Evolutionary conservation across 345 rosid species (phyloP), one percentile per base, ranked within the genome.

Genomic region (Camelina neglecta): DNA sequence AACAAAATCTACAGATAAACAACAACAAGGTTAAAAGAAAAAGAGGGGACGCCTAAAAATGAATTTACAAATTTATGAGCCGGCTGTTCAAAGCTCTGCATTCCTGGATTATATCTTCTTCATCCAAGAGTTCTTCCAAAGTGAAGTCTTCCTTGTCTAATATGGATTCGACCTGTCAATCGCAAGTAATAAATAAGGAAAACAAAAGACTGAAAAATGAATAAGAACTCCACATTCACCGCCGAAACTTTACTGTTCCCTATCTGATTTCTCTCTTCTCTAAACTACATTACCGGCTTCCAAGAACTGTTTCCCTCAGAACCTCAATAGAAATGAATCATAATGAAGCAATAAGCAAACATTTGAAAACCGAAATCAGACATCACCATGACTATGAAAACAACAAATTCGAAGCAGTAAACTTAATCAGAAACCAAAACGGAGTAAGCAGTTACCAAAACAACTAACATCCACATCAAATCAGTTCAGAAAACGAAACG

Each of bases 31-130:
- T 60, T 29, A 65, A 48, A 33, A 31, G 6, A 57, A 3, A 26
- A n/a, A 20, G 4, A 21, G 45, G 31, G 13, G 64, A 74, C 16
- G 62, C 56, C 73, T 23, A 65, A 75, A 63, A 75, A 56, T 64
- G 83, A 63, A 58, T 86, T 26, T 91, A 96, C 99, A 93, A 96
- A 80, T 91, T 89, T 54, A 96, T 91, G 31, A 96, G 98, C 49
- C 99, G 98, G 67, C 92, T 89, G 85, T 96, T 96, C 74, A 96
- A 84, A 60, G 93, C 98, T 83, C 94, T 96, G 97, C 99, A 96
- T 71, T 96, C 99, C 84, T 96, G 99, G 79, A 96, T 91, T 74
- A 93, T 87, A 72, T 96, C 99, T 87, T 96, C 99, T 83, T 96
- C 99, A 70, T 96, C 99, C 79, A 96, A 76, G 73, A 96, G 97